A percentile compares a stretch with the other conserved stretches of the same genome.
These are phyloP conservation scores for Suillus weaverae DNA, from an alignment of 768 basidiomycete genomes.

Conservation along the genomic window DNA sequence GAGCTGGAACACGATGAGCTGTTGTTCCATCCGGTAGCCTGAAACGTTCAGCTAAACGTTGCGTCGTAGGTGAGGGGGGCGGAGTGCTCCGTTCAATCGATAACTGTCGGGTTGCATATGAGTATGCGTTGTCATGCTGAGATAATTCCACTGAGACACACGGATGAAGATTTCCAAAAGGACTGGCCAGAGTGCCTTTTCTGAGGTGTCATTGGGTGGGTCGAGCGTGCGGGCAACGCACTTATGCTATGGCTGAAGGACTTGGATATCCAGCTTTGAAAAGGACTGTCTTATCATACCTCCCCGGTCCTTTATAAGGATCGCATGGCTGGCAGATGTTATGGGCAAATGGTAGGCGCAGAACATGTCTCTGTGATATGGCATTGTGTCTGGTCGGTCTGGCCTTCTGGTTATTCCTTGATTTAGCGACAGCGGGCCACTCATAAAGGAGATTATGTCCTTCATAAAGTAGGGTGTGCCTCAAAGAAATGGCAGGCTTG, in stretches of 20 bases:
- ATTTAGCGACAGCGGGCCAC: not conserved
- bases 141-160: not conserved
- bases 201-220: not conserved
- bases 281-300: not conserved
- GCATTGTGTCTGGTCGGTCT: not conserved
- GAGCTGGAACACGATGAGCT: constrained; percentile 18
- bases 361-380: not conserved
- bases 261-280: not conserved
- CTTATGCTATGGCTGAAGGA: too few relatives aligned
- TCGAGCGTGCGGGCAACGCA: not conserved
- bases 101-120: not conserved
- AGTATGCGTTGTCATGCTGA: too few relatives aligned
- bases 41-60: not conserved
- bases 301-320: not conserved
- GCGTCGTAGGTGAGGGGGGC: not conserved
- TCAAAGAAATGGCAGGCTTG: not conserved
- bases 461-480: not conserved
- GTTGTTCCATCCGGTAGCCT: not conserved
- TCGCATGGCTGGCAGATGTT: not conserved
- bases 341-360: not conserved
- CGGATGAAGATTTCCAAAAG: not conserved
- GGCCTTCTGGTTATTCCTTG: not conserved
- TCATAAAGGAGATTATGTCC: not conserved
- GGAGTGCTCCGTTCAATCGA: not conserved
- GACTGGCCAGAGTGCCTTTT: not conserved